Evolutionary conservation across 106 monocot species (phyloP), one percentile per base, ranked within the genome.

Genomic region (Allium cepa): DNA sequence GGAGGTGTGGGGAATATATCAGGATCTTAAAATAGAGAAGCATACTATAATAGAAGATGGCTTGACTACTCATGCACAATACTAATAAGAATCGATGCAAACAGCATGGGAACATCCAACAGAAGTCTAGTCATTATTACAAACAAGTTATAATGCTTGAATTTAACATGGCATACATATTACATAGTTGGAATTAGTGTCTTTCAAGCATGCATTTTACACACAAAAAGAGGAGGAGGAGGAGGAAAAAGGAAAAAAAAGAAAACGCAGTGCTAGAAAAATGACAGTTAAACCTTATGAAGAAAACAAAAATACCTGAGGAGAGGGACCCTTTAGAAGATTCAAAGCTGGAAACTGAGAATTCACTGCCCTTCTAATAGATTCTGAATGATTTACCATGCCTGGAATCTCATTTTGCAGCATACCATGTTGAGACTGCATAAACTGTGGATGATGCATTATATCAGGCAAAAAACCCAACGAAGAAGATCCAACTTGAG

Each of bases 401-500:
- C 68, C 62, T 56, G 68, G 46, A 55, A 79, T 71, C 9, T 76
- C 80, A 26, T 72, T 57, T n/a, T 82, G 85, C 64, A 74, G 26
- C 62, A 85, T 46, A 59, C 75, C 73, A 62, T 77, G 82, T 2
- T 65, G 75, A 64, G 78, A 64, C 9, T 17, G 82, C 62, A 85
- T 77, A 26, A 85, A 70, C 61, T 78, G 81, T 60, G 80, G 68
- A 76, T 73, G 82, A 73, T 73, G 82, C 66, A 71, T 36, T 61
- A 67, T 28, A 57, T 85, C 79, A 9, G 82, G 69, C 48, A 78
- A 80, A 62, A 82, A 90, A 14, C 78, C 77, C 57, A 83, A 53
- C 2, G 72, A 14, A 18, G 82, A 69, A 63, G 76, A 47, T 57
- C 74, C 72, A 13, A 11, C 56, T 17, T 49, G 59, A 8, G 68